Conservation (phyloP, 495 filamentous ascomycete species). For the Talaromyces stipitatus region DNA sequence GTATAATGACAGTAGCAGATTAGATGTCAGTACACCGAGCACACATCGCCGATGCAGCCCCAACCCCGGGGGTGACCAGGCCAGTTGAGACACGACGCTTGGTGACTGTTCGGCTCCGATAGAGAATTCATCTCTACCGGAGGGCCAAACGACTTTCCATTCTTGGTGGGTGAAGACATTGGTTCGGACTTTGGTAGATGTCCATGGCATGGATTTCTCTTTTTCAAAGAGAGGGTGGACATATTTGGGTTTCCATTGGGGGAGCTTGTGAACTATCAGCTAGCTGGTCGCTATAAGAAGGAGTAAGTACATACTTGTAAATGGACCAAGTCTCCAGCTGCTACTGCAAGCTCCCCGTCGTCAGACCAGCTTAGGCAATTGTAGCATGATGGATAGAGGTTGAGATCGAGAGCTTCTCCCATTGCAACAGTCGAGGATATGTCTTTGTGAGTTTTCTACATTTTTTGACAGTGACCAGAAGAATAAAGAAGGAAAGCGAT, state of each 20-base stretch:
- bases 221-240: slow-evolving; percentile 6
- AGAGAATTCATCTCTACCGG: slow-evolving; percentile 43
- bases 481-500: background rate
- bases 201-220: slow-evolving; percentile 18
- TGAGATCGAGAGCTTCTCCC: slow-evolving; percentile 26
- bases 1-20: slow-evolving; percentile 42
- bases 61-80: slow-evolving; percentile 56
- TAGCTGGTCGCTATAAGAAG: background rate
- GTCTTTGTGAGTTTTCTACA: background rate
- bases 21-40: slow-evolving; percentile 54
- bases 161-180: slow-evolving; percentile 48
- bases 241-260: slow-evolving; percentile 6
- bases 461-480: background rate
- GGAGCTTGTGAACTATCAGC: background rate
- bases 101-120: slow-evolving; percentile 57
- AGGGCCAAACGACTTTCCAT: slow-evolving; percentile 39
- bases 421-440: slow-evolving; percentile 12
- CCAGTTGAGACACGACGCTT: slow-evolving; percentile 41
- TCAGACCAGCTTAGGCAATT: slow-evolving; percentile 54
- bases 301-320: slow-evolving; percentile 35
- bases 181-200: slow-evolving; percentile 34
- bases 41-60: slow-evolving; percentile 50
- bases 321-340: slow-evolving; percentile 49
- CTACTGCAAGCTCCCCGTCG: slow-evolving; percentile 55
- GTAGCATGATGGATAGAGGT: slow-evolving; percentile 32